Evolutionary conservation across 345 rosid genomes (phyloP).

Genomic region (Syzygium aqueum): DNA sequence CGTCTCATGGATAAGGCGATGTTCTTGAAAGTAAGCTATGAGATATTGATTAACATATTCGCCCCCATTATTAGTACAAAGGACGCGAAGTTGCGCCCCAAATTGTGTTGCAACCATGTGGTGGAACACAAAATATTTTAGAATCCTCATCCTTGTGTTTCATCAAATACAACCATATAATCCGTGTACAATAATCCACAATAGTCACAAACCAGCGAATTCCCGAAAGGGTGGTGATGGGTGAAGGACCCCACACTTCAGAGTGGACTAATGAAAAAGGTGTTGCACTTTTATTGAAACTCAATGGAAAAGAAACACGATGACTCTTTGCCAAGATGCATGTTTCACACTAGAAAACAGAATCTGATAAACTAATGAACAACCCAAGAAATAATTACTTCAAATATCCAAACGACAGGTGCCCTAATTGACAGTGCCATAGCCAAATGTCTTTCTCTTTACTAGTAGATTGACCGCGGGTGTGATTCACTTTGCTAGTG

Average conservation of each 20-base stretch:
- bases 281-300: background rate
- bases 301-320: background rate
- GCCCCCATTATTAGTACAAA: background rate
- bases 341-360: background rate
- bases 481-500: background rate
- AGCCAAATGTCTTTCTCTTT: background rate
- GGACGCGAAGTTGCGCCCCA: background rate
- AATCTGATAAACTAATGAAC: background rate
- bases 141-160: background rate
- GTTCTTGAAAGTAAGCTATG: background rate
- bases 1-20: background rate
- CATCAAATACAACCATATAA: background rate
- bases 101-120: background rate
- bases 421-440: background rate
- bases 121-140: background rate
- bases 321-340: background rate
- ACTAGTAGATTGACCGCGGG: rapidly evolving
- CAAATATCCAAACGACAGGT: background rate
- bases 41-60: background rate
- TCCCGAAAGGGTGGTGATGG: background rate
- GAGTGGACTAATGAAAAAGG: background rate
- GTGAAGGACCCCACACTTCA: background rate
- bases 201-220: background rate
- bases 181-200: background rate
- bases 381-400: background rate